Conservation (phyloP, 2,329 filamentous ascomycete species). For the Polytolypa hystricis region DNA sequence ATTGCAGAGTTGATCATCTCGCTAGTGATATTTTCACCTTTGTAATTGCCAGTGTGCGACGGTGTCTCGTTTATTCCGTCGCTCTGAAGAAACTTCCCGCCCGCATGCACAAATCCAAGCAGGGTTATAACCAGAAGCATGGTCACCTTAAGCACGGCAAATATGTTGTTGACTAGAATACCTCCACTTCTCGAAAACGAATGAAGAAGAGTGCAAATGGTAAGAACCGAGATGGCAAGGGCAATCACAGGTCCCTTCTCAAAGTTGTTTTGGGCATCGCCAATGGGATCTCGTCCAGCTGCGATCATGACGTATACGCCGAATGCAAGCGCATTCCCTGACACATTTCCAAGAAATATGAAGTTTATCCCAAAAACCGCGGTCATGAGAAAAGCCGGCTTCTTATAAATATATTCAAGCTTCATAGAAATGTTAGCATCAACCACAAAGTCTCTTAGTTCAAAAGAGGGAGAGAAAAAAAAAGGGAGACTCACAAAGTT, state of each 20-base stretch:
- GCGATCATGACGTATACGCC: slow-evolving; percentile 22
- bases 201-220: slow-evolving; percentile 42
- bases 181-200: slow-evolving; percentile 39
- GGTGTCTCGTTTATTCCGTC: no score
- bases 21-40: slow-evolving; percentile 11
- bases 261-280: no score
- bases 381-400: slow-evolving; percentile 5
- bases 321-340: slow-evolving; percentile 25
- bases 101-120: slow-evolving; percentile 20
- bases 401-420: slow-evolving; percentile 16
- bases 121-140: slow-evolving; percentile 38
- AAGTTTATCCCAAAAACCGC: slow-evolving; percentile 16
- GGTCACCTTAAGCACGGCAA: slow-evolving; percentile 40
- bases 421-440: slow-evolving; percentile 4
- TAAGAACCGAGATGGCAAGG: slow-evolving; percentile 32
- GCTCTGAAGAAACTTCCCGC: slow-evolving; percentile 13
- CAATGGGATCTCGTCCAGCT: slow-evolving; percentile 33
- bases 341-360: slow-evolving; percentile 15
- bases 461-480: neutral
- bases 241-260: no score
- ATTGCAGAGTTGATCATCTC: slow-evolving; percentile 3
- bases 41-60: slow-evolving; percentile 15
- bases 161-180: slow-evolving; percentile 41
- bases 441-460: slow-evolving; percentile 4
- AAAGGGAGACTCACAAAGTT: slow-evolving; percentile 10